Base-by-base conservation (phyloP, 1,284 basidiomycete genomes). In the Cryptococcus hybrid region DNA sequence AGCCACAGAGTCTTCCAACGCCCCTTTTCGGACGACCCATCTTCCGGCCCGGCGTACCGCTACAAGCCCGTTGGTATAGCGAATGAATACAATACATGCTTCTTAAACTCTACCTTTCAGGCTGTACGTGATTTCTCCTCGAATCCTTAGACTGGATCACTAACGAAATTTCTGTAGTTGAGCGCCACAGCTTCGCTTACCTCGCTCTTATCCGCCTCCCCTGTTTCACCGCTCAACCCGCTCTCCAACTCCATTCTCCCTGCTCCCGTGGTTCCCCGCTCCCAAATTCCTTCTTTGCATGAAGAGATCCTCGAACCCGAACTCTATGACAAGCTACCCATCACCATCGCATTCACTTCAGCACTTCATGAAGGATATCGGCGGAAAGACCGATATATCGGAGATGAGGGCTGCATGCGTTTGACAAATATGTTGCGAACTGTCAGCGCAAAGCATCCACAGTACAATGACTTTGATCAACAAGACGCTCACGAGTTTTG, bases 401-500 rank as follows among this genome's bases (percentile, higher is more conserved):
- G 71, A 5, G 72, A 66, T 5, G 70, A 74, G 60, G 66, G 62
- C 30, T 58, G 58, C 15, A 69, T 80, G 66, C 65, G 63, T 18
- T 51, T 74, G 7, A 70, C 88, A 69, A 80, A 83, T 35, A 73
- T 94, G 43, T 78, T 95, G 12, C 75, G 81, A 24, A 82, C 84
- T 30, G 80, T 96, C 24, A 89, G 90, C 1, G 81, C 82, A 64
- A 95, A 95, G 77, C 90, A 93, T 73, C 90, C 92, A 66, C 93
- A 97, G 68, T 97, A 95, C 71, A 85, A 90, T 50, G 92, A 93
- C 55, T 75, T 69, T 58, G 63, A 60, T 15, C 93, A 97, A 75
- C 93, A 97, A 77, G 93, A 97, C 69, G 92, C 92, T 5, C 93
- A 97, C 72, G 93, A 96, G 78, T 87, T 95, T 79, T 96, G 47